These are phyloP conservation scores for Polytrichum formosum DNA, from an alignment of 225 moss, liverwort and hornwort genomes.

Conservation along the genomic window DNA sequence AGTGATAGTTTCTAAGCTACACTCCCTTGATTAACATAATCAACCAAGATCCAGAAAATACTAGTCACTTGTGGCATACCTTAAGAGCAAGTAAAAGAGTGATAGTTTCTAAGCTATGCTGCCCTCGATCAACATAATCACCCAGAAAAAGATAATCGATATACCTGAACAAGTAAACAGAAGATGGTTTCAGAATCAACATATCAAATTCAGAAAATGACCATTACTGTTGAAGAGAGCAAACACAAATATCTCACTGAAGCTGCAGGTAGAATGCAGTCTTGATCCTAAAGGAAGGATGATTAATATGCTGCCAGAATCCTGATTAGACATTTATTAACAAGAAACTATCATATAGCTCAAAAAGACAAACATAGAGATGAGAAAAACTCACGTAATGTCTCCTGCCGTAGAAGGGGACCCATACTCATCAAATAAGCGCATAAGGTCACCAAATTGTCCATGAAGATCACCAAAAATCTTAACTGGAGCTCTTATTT, in stretches of 20 bases:
- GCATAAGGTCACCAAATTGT: slow-evolving; percentile 84
- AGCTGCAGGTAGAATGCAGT: too few species aligned
- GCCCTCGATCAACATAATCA: slow-evolving; percentile 85
- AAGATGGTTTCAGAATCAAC: background rate
- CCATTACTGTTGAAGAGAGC: too few species aligned
- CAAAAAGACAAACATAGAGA: too few species aligned
- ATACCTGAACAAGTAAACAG: slow-evolving; percentile 41
- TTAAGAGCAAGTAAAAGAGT: slow-evolving; percentile 79
- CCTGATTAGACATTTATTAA: too few species aligned
- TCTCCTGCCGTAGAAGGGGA: slow-evolving; percentile 90
- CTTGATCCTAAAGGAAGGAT: too few species aligned
- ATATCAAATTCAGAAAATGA: too few species aligned
- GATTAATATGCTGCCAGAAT: too few species aligned
- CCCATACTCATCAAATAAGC: slow-evolving; percentile 82
- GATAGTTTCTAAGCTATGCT: slow-evolving; percentile 86
- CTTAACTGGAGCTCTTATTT: slow-evolving; percentile 81
- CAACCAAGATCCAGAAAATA: slow-evolving; percentile 61
- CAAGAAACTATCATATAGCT: too few species aligned
- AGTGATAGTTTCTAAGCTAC: slow-evolving; percentile 85
- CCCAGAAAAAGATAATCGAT: slow-evolving; percentile 87
- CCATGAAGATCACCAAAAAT: slow-evolving; percentile 90
- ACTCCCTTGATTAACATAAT: slow-evolving; percentile 94
- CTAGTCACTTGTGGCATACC: slow-evolving; percentile 18
- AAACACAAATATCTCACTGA: too few species aligned
- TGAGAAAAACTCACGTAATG: slow-evolving; percentile 43